Base-by-base conservation (phyloP, 2,329 filamentous ascomycete species). In the Emmonsiellopsis sp. region DNA sequence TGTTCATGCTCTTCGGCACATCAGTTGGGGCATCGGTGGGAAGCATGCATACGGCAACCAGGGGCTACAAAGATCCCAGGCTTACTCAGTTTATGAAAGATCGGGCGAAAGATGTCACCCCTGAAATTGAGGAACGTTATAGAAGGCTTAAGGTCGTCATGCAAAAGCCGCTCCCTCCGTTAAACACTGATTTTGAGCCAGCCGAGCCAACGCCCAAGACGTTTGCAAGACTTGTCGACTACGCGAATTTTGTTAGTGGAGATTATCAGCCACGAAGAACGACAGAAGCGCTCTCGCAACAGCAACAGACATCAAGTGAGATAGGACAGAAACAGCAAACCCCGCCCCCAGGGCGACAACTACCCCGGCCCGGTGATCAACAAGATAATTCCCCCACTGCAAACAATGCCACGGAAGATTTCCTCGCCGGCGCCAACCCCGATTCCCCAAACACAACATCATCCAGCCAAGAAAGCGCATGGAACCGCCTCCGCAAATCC, bases 401-500 rank as follows among this genome's bases (percentile, higher is more conserved):
- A 47, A 47, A 47, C 40, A 32, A 54, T 44, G 21, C 21, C 14
- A 31, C 21, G 6, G 34, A 49, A 40, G 46, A 49, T 14, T 17
- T 49, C 5, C 40, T 49, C 40, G 46, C 27, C 14, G 17, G 37
- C 13, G 36, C 9, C 17, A 31, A 13, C 46, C 34, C 46, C 10
- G 14, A 13, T 31, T 17, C 14, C 37, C 14, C 40, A 42, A 34
- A 5, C 8, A 8, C 50, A 51, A 32, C 50, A 31, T 21, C 45
- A 51, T 40, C 40, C 5, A 47, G 37, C 33, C 36, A 48, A 6
- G 65, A 66, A 8, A 68, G 67, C 57, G 62, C 65, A 27, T 73
- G 71, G 71, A 69, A 68, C 11, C 66, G 68, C 9, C 63, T 73
- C 39, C 60, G 70, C 54, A 36, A 13, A 10, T 47, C 46, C 13